Conservation (phyloP, 805 yeast species). For the Barnettozyma vustinii region DNA sequence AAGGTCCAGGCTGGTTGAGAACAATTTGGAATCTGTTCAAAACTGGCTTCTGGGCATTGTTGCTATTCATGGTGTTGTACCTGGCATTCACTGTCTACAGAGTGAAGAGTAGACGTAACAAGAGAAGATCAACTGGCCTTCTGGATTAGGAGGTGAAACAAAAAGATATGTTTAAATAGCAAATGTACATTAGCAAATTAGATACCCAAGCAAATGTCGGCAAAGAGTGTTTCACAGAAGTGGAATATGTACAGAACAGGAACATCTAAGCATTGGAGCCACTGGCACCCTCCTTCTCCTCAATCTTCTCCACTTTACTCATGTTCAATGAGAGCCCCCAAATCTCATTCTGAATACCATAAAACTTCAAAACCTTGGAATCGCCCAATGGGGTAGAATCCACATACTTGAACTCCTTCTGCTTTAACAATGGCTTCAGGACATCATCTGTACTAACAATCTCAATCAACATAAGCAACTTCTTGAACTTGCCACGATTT, state of each 20-base stretch:
- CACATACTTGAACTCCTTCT: slow-evolving; percentile 40
- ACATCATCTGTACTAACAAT: slow-evolving; percentile 46
- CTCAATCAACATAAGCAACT: slow-evolving; percentile 39
- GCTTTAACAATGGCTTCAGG: slow-evolving; percentile 32
- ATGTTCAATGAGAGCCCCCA: slow-evolving; percentile 24
- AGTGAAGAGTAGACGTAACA: slow-evolving; percentile 21
- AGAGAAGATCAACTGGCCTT: slow-evolving; percentile 22
- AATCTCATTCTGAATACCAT: slow-evolving; percentile 18
- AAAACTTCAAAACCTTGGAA: slow-evolving; percentile 13
- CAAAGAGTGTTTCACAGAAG: not conserved
- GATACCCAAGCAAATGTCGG: not conserved
- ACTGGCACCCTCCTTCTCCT: slow-evolving; percentile 17
- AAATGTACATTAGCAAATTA: not conserved
- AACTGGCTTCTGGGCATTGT: slow-evolving; percentile 24
- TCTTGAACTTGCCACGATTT: slow-evolving; percentile 28
- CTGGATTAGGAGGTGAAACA: slow-evolving; percentile 13
- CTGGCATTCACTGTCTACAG: slow-evolving; percentile 24
- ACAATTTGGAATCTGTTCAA: slow-evolving; percentile 36
- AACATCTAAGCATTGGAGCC: slow-evolving; percentile 8
- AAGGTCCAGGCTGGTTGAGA: slow-evolving; percentile 19
- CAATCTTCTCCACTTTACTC: slow-evolving; percentile 15
- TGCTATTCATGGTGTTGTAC: slow-evolving; percentile 24
- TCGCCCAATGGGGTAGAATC: slow-evolving; percentile 14
- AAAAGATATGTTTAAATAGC: not conserved
- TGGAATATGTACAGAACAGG: not conserved